Percentiles rank a stretch among this genome's conserved stretches.
These are phyloP conservation scores for Citrus medica DNA, from an alignment of 345 rosid species.

Conservation along the genomic window DNA sequence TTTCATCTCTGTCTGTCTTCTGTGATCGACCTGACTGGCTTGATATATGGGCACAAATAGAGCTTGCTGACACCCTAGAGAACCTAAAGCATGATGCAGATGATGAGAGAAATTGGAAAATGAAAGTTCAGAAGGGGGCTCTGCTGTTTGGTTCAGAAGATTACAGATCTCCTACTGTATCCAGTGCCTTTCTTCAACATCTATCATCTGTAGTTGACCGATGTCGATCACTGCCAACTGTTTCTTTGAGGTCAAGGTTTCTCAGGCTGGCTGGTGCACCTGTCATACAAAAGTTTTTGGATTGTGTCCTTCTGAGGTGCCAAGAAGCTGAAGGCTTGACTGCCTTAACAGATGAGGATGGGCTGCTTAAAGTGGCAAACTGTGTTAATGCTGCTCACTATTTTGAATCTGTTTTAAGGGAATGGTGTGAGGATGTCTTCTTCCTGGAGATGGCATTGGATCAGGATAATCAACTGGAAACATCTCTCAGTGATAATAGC, in stretches of 20 bases:
- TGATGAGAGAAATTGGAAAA: constrained; percentile 67
- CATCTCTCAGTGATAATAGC: constrained; percentile 18
- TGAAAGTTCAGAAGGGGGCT: constrained; percentile 58
- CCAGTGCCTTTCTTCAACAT: constrained; percentile 45
- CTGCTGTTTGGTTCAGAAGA: constrained; percentile 52
- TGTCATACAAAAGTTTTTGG: constrained; percentile 53
- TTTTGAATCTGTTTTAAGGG: constrained; percentile 64
- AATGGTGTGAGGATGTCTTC: constrained; percentile 87
- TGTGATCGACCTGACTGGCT: constrained; percentile 92
- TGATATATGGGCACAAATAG: constrained; percentile 85
- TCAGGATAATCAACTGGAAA: constrained; percentile 36
- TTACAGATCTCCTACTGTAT: constrained; percentile 65
- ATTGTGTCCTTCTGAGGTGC: constrained; percentile 66
- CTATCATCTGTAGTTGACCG: constrained; percentile 66
- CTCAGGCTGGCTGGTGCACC: constrained; percentile 66
- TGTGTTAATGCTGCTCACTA: constrained; percentile 66
- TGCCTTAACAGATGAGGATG: constrained; percentile 76
- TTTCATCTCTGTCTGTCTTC: constrained; percentile 81
- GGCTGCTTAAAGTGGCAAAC: constrained; percentile 69
- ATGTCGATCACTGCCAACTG: constrained; percentile 59
- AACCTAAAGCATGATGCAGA: constrained; percentile 56
- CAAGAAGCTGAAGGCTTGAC: constrained; percentile 97
- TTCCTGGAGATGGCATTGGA: constrained; percentile 69
- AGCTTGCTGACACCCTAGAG: constrained; percentile 61
- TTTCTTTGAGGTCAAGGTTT: constrained; percentile 66